Evolutionary conservation across 306 rosid species (phyloP).

Genomic region (Fagus sylvatica): DNA sequence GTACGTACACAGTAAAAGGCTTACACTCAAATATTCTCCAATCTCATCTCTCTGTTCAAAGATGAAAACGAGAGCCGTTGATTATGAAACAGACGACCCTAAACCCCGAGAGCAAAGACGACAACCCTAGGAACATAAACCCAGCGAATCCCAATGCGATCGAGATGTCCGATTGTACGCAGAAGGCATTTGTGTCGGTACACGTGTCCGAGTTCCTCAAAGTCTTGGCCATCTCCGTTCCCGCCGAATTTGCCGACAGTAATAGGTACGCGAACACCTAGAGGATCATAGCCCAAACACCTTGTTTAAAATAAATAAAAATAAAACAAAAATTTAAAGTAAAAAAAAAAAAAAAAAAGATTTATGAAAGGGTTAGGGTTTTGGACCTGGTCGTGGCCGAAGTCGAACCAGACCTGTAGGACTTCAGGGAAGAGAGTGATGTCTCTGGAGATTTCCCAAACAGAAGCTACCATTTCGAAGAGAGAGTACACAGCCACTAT

Average conservation of each 20-base stretch:
- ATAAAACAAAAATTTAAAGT: neutral
- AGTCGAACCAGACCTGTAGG: constrained; percentile 95
- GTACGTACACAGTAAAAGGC: constrained; percentile 21
- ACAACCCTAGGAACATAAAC: constrained; percentile 80
- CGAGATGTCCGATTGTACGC: constrained; percentile 73
- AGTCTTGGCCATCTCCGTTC: constrained; percentile 66
- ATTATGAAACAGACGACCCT: constrained; percentile 80
- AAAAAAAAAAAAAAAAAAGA: neutral
- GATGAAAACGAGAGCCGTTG: constrained; percentile 90
- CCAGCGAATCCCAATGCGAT: constrained; percentile 74
- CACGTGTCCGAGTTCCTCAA: constrained; percentile 64
- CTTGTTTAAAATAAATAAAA: neutral
- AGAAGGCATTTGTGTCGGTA: constrained; percentile 58
- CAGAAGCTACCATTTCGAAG: constrained; percentile 80
- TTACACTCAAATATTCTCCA: constrained; percentile 32
- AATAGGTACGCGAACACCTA: constrained; percentile 90
- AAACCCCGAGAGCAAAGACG: constrained; percentile 79
- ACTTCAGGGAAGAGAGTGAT: constrained; percentile 77
- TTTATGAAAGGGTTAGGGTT: constrained; percentile 9
- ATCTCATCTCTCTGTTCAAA: constrained; percentile 22
- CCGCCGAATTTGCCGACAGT: constrained; percentile 89
- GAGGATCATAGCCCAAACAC: constrained; percentile 24
- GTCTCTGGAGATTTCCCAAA: constrained; percentile 94
- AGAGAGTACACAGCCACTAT: constrained; percentile 81
- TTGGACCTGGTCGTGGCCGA: constrained; percentile 95